Conservation (phyloP, 2,329 filamentous ascomycete species). For the Fusarium pseudograminearum region DNA sequence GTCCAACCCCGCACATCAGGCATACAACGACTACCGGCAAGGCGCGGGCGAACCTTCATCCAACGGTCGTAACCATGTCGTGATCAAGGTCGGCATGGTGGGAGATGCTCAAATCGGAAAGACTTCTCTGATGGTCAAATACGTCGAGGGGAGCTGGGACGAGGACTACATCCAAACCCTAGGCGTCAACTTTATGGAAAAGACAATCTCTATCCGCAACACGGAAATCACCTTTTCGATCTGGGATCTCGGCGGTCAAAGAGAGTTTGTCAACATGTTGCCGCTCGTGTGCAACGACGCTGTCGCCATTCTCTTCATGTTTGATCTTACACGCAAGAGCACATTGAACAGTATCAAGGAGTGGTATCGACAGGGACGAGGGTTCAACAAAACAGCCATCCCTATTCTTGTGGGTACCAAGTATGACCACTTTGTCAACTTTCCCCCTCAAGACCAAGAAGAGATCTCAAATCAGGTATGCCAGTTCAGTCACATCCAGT, state of each 20-base stretch:
- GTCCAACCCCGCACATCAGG: constrained; percentile 58
- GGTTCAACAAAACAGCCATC: constrained; percentile 99
- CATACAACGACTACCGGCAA: constrained; percentile 61
- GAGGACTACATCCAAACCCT: constrained; percentile 99
- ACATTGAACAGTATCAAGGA: constrained; percentile 99
- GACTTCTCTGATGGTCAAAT: constrained; percentile 99
- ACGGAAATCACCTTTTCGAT: constrained; percentile 99
- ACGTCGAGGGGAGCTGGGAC: constrained; percentile 99
- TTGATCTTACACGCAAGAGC: constrained; percentile 96
- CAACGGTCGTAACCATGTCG: constrained; percentile 77
- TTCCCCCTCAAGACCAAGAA: constrained; percentile 95
- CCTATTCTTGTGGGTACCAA: constrained; percentile 97
- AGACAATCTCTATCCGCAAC: constrained; percentile 99
- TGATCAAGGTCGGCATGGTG: constrained; percentile 99
- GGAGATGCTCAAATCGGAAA: constrained; percentile 99
- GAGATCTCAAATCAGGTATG: constrained; percentile 95
- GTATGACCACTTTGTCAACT: constrained; percentile 99
- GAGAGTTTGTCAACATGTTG: constrained; percentile 99
- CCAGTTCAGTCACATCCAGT: neutral
- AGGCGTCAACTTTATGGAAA: constrained; percentile 99
- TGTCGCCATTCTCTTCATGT: constrained; percentile 99
- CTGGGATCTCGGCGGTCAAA: constrained; percentile 97
- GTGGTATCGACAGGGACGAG: constrained; percentile 97
- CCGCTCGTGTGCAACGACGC: constrained; percentile 99
- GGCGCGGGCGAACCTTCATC: constrained; percentile 52